phyloP scores from a whole-genome alignment of 148 eudicot species.

The Fagopyrum esculentum region DNA sequence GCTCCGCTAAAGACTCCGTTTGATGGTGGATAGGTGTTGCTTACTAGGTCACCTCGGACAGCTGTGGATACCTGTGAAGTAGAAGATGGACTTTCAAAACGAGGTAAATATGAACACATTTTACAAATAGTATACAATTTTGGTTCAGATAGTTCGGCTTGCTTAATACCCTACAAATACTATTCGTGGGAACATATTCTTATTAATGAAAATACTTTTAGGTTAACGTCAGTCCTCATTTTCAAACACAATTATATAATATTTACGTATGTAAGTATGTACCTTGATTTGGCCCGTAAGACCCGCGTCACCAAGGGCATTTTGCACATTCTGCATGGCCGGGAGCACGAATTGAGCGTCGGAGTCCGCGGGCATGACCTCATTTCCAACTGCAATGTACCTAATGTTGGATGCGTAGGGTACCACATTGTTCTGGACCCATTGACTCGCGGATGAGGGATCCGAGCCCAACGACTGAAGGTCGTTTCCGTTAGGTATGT shows the following conservation, averaged over 20 bases:
- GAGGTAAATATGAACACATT: too few relatives aligned
- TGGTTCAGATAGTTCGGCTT: too few relatives aligned
- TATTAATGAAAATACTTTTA: too few relatives aligned
- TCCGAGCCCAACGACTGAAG: slow-evolving; percentile 17
- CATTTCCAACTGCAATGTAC: slow-evolving; percentile 56
- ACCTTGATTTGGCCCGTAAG: slow-evolving; percentile 14
- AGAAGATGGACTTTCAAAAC: too few relatives aligned
- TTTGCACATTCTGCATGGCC: slow-evolving; percentile 39
- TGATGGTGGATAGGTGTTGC: slow-evolving; percentile 26
- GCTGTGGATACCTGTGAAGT: neutral
- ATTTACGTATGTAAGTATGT: neutral
- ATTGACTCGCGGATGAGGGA: slow-evolving; percentile 18
- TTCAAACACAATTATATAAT: too few relatives aligned
- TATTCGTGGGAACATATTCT: too few relatives aligned
- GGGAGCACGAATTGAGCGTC: slow-evolving; percentile 33
- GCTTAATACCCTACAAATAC: too few relatives aligned
- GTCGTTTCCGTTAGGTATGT: slow-evolving; percentile 13
- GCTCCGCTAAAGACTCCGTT: slow-evolving; percentile 13
- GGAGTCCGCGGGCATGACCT: slow-evolving; percentile 23
- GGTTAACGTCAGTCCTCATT: too few relatives aligned
- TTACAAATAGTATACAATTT: too few relatives aligned
- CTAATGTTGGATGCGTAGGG: slow-evolving; percentile 30
- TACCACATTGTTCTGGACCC: slow-evolving; percentile 36
- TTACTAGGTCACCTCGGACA: neutral
- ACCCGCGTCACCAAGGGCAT: slow-evolving; percentile 23